Evolutionary conservation across 495 filamentous ascomycete species (phyloP), one percentile per base, ranked within the genome.

Genomic region (Chlorociboria aeruginascens): DNA sequence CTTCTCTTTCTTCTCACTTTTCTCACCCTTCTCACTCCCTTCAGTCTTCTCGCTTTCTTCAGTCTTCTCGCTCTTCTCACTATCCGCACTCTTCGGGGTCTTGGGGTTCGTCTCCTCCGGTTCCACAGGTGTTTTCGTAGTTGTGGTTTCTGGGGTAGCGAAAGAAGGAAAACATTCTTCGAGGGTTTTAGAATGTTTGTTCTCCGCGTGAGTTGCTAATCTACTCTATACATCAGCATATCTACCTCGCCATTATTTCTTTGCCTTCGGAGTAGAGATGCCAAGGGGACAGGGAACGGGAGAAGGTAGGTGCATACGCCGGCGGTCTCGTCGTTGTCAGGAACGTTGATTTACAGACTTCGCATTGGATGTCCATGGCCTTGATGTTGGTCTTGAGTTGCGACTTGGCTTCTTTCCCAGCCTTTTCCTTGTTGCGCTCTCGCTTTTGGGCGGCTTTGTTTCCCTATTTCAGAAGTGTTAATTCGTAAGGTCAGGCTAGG

Each of bases 391-490:
- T 55, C 59, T 76, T 77, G 38, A 77, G 63, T 61, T 77, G 74
- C 40, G 74, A 77, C 64, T 74, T 74, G 40, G 68, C 63, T 4
- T 53, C 61, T 31, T 54, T 56, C 51, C 39, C 57, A 42, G 74
- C 68, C 61, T 74, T 72, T 36, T 56, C 59, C 49, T 74, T 72
- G 2, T 25, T 1, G 56, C 73, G 70, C 54, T 71, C 74, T 49
- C 74, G 74, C 70, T 76, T 76, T 57, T 72, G 71, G 59, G 66
- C 66, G 25, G 73, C 71, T 63, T 76, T 77, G 59, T 71, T 71
- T 65, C 74, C 73, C 73, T 77, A 33, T 42, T 35, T n/a, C 17
- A 4, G 25, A 12, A 76, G 30, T 29, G 32, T 37, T 33, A 29
- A 31, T 30, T 37, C 13, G 36, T 16, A 16, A 1, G 36, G 29